Evolutionary conservation across 169 alveolate species (phyloP).

Genomic region (Plasmodium gonderi): DNA sequence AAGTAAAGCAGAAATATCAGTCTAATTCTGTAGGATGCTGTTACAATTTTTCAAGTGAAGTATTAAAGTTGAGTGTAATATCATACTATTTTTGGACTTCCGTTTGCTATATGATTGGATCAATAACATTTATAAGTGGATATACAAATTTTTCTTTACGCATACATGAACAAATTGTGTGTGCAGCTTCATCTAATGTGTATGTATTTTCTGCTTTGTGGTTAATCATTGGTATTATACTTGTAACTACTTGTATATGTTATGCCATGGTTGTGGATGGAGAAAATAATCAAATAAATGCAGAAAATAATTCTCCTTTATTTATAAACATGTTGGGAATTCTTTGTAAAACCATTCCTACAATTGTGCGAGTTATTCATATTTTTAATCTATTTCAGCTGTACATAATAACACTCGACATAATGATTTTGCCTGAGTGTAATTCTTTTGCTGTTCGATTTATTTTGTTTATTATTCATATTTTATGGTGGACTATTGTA

Average conservation of each 20-base stretch:
- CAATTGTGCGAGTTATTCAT: slow-evolving; percentile 45
- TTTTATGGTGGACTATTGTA: slow-evolving; percentile 54
- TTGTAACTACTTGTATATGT: slow-evolving; percentile 27
- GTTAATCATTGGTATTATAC: slow-evolving; percentile 45
- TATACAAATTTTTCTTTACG: slow-evolving; percentile 32
- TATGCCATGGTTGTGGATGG: slow-evolving; percentile 20
- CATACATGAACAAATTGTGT: slow-evolving; percentile 37
- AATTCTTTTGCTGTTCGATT: slow-evolving; percentile 50
- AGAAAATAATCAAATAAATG: slow-evolving; percentile 21
- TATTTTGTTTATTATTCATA: slow-evolving; percentile 33
- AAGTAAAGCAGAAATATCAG: not conserved
- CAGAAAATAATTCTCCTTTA: slow-evolving; percentile 17
- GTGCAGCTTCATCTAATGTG: slow-evolving; percentile 69
- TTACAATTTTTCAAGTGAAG: slow-evolving; percentile 40
- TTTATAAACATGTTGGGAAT: slow-evolving; percentile 38
- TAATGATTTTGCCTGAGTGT: slow-evolving; percentile 68
- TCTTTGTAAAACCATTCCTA: slow-evolving; percentile 67
- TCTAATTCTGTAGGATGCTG: slow-evolving; percentile 5
- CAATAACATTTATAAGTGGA: slow-evolving; percentile 18
- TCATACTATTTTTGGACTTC: slow-evolving; percentile 54
- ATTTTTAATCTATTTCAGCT: slow-evolving; percentile 60
- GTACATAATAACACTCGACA: slow-evolving; percentile 33
- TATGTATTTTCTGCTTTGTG: slow-evolving; percentile 42
- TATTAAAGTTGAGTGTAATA: slow-evolving; percentile 47
- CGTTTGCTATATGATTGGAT: slow-evolving; percentile 44